These are phyloP conservation scores for Hanseniaspora valbyensis DNA, from an alignment of 805 yeast genomes.

Conservation along the genomic window DNA sequence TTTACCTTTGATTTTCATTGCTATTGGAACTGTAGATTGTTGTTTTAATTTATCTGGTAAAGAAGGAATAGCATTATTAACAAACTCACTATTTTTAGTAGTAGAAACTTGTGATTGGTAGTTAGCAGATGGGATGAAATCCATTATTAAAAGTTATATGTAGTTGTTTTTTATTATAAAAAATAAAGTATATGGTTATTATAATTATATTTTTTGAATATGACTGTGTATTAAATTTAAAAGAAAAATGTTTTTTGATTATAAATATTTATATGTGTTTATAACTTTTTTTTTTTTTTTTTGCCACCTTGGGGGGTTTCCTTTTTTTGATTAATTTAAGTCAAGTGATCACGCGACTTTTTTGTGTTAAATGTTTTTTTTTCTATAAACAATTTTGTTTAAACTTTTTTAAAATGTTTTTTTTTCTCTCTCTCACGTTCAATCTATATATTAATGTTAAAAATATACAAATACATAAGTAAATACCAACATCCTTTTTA, in stretches of 20 bases:
- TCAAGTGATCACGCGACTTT: neutral
- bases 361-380: neutral
- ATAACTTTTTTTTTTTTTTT: neutral
- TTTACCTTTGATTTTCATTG: slow-evolving; percentile 44
- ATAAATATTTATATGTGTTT: too few relatives aligned
- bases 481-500: too few relatives aligned
- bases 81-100: slow-evolving; percentile 37
- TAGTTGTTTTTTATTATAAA: too few relatives aligned
- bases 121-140: slow-evolving; percentile 46
- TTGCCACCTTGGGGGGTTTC: neutral
- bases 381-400: too few relatives aligned
- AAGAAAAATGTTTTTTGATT: neutral
- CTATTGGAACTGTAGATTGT: slow-evolving; percentile 43
- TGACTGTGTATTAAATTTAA: neutral
- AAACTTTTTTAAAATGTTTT: too few relatives aligned
- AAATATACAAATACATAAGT: too few relatives aligned
- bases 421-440: too few relatives aligned
- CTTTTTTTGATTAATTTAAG: too few relatives aligned
- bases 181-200: too few relatives aligned
- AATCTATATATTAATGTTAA: too few relatives aligned
- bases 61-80: slow-evolving; percentile 58
- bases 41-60: slow-evolving; percentile 59
- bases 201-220: too few relatives aligned
- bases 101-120: slow-evolving; percentile 41
- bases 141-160: slow-evolving; percentile 20